Evolutionary conservation across 1,139 yeast species (phyloP).

Genomic region (Geotrichum candidum): DNA sequence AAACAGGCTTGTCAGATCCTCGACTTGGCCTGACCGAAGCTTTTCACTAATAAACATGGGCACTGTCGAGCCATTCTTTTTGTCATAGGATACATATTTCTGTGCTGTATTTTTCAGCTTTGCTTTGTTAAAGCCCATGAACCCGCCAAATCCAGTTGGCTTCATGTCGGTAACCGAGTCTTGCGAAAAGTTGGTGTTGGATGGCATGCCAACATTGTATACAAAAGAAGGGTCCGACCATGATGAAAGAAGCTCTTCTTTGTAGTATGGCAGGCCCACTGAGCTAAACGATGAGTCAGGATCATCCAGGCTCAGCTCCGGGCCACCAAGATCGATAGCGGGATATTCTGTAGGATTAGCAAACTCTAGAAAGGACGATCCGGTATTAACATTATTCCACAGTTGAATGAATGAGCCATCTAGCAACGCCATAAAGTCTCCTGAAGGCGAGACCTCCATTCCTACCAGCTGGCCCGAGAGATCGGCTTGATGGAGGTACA

Average conservation of each 20-base stretch:
- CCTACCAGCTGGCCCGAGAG: slow-evolving; percentile 44
- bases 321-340: slow-evolving; percentile 28
- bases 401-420: slow-evolving; percentile 62
- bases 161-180: slow-evolving; percentile 30
- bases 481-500: slow-evolving; percentile 39
- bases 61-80: slow-evolving; percentile 32
- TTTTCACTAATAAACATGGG: slow-evolving; percentile 76
- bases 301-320: slow-evolving; percentile 42
- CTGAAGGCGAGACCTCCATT: slow-evolving; percentile 68
- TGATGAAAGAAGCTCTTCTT: slow-evolving; percentile 69
- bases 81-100: slow-evolving; percentile 44
- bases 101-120: slow-evolving; percentile 37
- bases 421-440: slow-evolving; percentile 66
- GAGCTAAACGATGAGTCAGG: slow-evolving; percentile 54
- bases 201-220: slow-evolving; percentile 34
- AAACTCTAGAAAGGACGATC: slow-evolving; percentile 41
- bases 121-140: slow-evolving; percentile 49
- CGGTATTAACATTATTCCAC: slow-evolving; percentile 50
- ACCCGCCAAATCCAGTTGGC: slow-evolving; percentile 27
- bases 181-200: slow-evolving; percentile 17
- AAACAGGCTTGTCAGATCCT: slow-evolving; percentile 24
- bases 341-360: slow-evolving; percentile 51
- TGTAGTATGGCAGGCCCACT: slow-evolving; percentile 84
- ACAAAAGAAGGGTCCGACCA: slow-evolving; percentile 42
- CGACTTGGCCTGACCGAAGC: slow-evolving; percentile 30